Base-by-base conservation (phyloP, 2,329 filamentous ascomycete species). In the Aspergillus phoenicis region DNA sequence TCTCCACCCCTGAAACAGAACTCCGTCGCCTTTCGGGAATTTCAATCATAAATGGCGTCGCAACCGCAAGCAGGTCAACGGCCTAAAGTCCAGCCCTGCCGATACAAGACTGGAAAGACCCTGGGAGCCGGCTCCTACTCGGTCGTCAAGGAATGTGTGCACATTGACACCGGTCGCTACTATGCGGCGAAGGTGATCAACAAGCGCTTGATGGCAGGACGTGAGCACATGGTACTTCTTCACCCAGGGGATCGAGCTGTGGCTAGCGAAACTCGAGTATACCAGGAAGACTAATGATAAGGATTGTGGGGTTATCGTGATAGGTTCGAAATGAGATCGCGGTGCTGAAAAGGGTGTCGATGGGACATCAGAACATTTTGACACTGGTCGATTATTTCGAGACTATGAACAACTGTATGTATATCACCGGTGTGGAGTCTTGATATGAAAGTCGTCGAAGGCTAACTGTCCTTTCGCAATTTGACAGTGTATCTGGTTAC, bases 111-210 rank as follows among this genome's bases (percentile, higher is more conserved):
- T 6, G 95, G 95, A 66, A 99, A 99, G 84, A 98, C 95, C 24
- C 83, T 99, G 59, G 95, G 95, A 65, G 93, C 95, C 36, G 95
- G 95, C 66, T 97, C 93, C 60, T 99, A 99, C 80, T 97, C 93
- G 39, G 95, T 98, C 53, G 95, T 99, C 65, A 98, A 98, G 78
- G 95, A 99, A 81, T 99, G 95, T 75, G 93, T 98, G 28, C 95
- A 99, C 77, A 98, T 98, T 72, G 94, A 98, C 70, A 98, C 95
- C 0, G 94, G 94, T 49, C 88, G 93, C 67, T 98, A 97, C 80
- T 99, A 98, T 88, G 95, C 95, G 28, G 94, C 95, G 64, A 99
- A 99, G 78, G 95, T 99, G 65, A 99, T 99, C 80, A 99, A 99
- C 82, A 99, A 99, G 84, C 86, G 94, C 60, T 83, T 99, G 68